Base-by-base conservation (phyloP, 352 stramenopile species). In the Phytophthora lateralis region DNA sequence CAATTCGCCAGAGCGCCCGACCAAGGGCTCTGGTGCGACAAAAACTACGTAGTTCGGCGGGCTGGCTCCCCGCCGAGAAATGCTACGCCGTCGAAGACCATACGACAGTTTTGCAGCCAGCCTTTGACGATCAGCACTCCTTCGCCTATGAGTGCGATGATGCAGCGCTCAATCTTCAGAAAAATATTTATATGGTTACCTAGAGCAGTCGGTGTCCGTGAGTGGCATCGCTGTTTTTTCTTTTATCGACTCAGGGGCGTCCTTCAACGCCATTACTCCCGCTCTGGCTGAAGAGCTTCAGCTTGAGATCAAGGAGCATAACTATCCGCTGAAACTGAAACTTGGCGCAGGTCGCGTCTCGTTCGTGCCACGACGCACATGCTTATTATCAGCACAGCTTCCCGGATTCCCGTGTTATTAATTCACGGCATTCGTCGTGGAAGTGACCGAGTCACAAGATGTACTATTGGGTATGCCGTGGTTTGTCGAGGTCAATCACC, bases 131-230 rank as follows among this genome's bases (percentile, higher is more conserved):
- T 47, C 56, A 56, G 30, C 30, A 37, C 17, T 11, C 7, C 8
- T 53, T 64, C 11, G 39, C 41, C 2, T 64, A 30, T 30, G 26
- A 30, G 26, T 4, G 26, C 26, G 4, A 64, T 53, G 47, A 58
- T 26, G 56, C 56, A 58, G 47, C 58, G 29, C 30, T 51, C 18
- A 52, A 20, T 37, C 6, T 8, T 58, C 47, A 53, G 10, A 58
- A 64, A 53, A 63, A 50, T 14, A 7, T 7, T 10, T 50, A 38
- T 63, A 57, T 53, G 47, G 47, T 34, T 64, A 58, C n/a, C 21
- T 54, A 43, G 43, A 54, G 43, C 54, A 43, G 54, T 61, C 43
- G 8, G 35, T 24, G n/a, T 38, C 14, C 21, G 15, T 61, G 8
- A 11, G 20, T 12, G 42, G 34, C 11, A 43, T 32, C 43, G n/a